Evolutionary conservation across 768 basidiomycete genomes (phyloP).

Genomic region (Melanogaster broomeanus): DNA sequence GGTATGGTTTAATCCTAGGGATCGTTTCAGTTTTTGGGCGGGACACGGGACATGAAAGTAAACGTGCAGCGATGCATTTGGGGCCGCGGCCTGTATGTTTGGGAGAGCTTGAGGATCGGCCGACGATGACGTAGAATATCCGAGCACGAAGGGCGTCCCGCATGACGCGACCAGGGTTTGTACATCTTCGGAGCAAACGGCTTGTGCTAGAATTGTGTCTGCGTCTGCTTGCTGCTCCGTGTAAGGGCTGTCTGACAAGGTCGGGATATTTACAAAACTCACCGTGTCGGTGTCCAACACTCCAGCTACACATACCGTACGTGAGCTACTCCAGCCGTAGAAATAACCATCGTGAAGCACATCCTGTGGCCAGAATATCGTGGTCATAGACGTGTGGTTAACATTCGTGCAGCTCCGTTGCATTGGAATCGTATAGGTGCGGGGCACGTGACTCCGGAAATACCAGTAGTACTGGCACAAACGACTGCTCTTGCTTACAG

Average conservation of each 20-base stretch:
- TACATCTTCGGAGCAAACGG: constrained; percentile 20
- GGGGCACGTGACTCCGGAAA: too few relatives aligned
- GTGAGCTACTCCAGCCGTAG: constrained; percentile 58
- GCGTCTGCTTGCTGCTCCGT: constrained; percentile 20
- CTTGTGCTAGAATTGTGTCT: constrained; percentile 6
- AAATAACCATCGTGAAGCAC: constrained; percentile 47
- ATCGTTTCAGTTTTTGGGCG: constrained; percentile 10
- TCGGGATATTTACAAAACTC: constrained; percentile 7
- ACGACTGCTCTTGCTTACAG: too few relatives aligned
- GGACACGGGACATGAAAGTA: neutral
- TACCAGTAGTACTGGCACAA: too few relatives aligned
- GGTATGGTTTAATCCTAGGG: constrained; percentile 16
- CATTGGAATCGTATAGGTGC: too few relatives aligned
- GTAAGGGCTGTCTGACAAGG: constrained; percentile 1
- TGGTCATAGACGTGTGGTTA: constrained; percentile 26
- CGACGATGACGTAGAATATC: constrained; percentile 23
- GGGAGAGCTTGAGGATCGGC: constrained; percentile 20
- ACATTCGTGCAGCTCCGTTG: too few relatives aligned
- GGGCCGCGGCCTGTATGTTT: constrained; percentile 35
- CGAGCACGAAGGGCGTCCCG: constrained; percentile 31
- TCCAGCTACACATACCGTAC: constrained; percentile 51
- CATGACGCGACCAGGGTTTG: constrained; percentile 13
- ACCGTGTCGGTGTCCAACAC: constrained; percentile 41
- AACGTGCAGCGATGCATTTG: constrained; percentile 18
- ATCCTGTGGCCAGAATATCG: constrained; percentile 62